These are phyloP conservation scores for Penicillium cosmopolitanum DNA, from an alignment of 495 filamentous ascomycete genomes.

Conservation along the genomic window DNA sequence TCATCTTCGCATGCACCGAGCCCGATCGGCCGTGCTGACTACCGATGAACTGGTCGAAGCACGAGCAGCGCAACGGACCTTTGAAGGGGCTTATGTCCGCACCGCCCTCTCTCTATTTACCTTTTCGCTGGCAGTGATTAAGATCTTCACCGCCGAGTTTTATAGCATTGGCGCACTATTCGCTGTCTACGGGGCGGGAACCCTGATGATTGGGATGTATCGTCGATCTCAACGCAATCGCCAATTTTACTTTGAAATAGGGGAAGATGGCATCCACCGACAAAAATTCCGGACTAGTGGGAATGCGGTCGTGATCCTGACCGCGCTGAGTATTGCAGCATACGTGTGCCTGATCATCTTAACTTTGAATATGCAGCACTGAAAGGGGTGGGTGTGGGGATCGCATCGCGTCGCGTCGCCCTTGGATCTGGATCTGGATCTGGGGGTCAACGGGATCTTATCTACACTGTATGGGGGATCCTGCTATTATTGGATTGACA, in stretches of 20 bases:
- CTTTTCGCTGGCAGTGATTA: constrained; percentile 90
- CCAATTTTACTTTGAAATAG: constrained; percentile 85
- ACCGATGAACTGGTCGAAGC: constrained; percentile 87
- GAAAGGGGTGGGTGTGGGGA: constrained; percentile 17
- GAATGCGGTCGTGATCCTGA: constrained; percentile 75
- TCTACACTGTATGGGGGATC: constrained; percentile 11
- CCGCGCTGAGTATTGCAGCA: constrained; percentile 76
- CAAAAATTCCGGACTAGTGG: constrained; percentile 92
- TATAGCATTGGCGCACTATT: constrained; percentile 94
- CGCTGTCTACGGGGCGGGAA: constrained; percentile 86
- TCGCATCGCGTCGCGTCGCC: constrained; percentile 17
- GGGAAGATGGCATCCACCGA: constrained; percentile 65
- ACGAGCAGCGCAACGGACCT: constrained; percentile 95
- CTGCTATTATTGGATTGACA: constrained; percentile 1
- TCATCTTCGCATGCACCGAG: constrained; percentile 77
- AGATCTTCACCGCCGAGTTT: constrained; percentile 95
- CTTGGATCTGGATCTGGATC: constrained; percentile 8
- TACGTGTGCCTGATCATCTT: constrained; percentile 80
- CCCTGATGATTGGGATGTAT: constrained; percentile 80
- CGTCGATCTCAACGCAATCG: constrained; percentile 89
- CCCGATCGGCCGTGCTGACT: constrained; percentile 80
- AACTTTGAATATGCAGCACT: constrained; percentile 59
- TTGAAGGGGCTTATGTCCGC: constrained; percentile 95
- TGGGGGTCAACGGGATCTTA: background rate
- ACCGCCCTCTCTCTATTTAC: constrained; percentile 93